phyloP scores from a whole-genome alignment of 108 stramenopile genomes.

The Bacterosira constricta region DNA sequence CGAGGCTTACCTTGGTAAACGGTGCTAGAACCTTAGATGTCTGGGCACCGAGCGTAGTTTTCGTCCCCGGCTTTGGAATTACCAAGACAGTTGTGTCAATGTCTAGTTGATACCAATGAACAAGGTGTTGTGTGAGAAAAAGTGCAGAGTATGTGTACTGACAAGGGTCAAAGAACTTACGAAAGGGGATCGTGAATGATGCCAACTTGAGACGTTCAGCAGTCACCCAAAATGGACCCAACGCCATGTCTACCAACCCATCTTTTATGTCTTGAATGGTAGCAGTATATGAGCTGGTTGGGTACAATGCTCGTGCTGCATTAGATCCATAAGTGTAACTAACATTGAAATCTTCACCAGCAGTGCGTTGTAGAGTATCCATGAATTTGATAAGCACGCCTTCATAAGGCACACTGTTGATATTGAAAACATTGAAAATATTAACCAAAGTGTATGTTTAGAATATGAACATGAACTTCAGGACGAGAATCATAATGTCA shows the following conservation, averaged over 20 bases:
- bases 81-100: conserved; percentile 19
- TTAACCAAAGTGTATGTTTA: neutral
- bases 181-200: neutral
- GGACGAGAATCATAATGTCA: no score
- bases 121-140: neutral
- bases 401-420: neutral
- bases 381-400: neutral
- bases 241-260: neutral
- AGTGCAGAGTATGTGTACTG: neutral
- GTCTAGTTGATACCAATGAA: neutral
- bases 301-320: neutral
- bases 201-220: neutral
- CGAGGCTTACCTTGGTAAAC: conserved; percentile 3
- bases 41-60: neutral
- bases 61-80: conserved; percentile 14
- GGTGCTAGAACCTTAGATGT: conserved; percentile 11
- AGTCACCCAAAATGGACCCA: neutral
- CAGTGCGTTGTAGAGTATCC: neutral
- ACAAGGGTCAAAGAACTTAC: neutral
- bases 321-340: neutral
- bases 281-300: neutral
- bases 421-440: neutral
- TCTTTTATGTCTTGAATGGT: neutral
- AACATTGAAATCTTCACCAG: neutral
- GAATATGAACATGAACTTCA: neutral